These are phyloP conservation scores for Cryphonectria japonica DNA, from an alignment of 2,329 filamentous ascomycete genomes.

Conservation along the genomic window DNA sequence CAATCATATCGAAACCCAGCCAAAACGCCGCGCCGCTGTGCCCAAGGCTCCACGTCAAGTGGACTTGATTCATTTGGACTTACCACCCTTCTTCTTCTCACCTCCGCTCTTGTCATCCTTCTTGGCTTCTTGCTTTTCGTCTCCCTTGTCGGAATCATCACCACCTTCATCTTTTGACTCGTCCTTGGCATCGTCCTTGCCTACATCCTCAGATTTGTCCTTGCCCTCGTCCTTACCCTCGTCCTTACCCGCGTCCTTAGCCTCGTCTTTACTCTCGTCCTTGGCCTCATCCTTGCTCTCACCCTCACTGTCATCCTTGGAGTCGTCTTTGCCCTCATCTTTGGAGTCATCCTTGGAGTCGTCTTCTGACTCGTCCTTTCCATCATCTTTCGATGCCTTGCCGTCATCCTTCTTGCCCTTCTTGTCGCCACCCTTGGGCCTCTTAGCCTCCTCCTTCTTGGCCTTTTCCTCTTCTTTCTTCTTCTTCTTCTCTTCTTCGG, in stretches of 20 bases:
- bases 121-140: slow-evolving; percentile 33
- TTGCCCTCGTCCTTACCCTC: slow-evolving; percentile 26
- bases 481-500: slow-evolving; percentile 44
- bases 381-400: slow-evolving; percentile 18
- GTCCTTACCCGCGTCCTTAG: slow-evolving; percentile 24
- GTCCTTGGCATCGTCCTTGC: slow-evolving; percentile 22
- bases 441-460: slow-evolving; percentile 32
- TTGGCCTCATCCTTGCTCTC: slow-evolving; percentile 22
- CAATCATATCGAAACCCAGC: not conserved
- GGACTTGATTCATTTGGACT: slow-evolving; percentile 14
- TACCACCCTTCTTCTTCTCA: slow-evolving; percentile 25
- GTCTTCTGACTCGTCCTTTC: slow-evolving; percentile 21
- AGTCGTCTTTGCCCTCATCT: slow-evolving; percentile 27
- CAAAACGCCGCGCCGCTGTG: not conserved
- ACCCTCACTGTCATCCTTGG: slow-evolving; percentile 23
- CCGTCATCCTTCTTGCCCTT: slow-evolving; percentile 34
- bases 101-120: slow-evolving; percentile 28
- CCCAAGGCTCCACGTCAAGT: not conserved
- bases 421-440: slow-evolving; percentile 28
- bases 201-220: slow-evolving; percentile 18
- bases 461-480: slow-evolving; percentile 41
- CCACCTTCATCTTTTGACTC: not conserved
- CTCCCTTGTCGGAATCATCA: not conserved
- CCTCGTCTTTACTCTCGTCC: slow-evolving; percentile 23
- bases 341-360: slow-evolving; percentile 22